Base-by-base conservation (phyloP, 441 rosid genomes). In the Omphalea diandra region DNA sequence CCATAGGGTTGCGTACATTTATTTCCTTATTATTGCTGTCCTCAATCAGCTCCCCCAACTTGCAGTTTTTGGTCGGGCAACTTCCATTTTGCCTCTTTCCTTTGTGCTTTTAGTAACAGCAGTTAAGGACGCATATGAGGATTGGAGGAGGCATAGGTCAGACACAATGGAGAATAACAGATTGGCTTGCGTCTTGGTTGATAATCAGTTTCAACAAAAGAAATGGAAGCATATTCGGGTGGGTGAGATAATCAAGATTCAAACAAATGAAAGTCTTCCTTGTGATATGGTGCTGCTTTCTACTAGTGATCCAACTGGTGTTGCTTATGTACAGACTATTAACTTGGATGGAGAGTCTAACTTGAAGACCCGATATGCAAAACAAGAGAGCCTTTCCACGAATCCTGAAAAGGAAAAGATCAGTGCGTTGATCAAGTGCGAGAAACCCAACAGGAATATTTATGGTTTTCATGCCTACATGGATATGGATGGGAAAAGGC, bases 41-140 rank as follows among this genome's bases (percentile, higher is more conserved):
- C 98, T 93, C 46, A 96, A 96, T 77, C 99, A 96, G 84, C 92
- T 96, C 59, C 98, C 98, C 9, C 98, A 91, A 89, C 97, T 93
- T 14, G 99, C 99, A 0, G 98, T 93, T 58, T 96, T 96, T 41
- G 98, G 99, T n/a, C 86, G 98, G 64, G 86, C 82, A 36, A 93
- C 84, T 73, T 94, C 98, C 7, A 60, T 70, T 73, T 53, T 93
- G 91, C 98, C 99, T 2, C 88, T 96, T 54, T 86, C 97, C 29
- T 82, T 93, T 78, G 98, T 93, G 56, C 86, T 93, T 36, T 77
- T 90, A 59, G 97, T 96, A 72, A 88, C 98, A 0, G 98, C 98
- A 0, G 83, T 96, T 68, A 96, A 96, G 83, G 98, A 96, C 75
- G 97, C 94, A 2, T 96, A 83, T 33, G 97, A 96, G 80, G 98